Base-by-base conservation (phyloP, 768 basidiomycete species). In the Suillus cothurnatus region DNA sequence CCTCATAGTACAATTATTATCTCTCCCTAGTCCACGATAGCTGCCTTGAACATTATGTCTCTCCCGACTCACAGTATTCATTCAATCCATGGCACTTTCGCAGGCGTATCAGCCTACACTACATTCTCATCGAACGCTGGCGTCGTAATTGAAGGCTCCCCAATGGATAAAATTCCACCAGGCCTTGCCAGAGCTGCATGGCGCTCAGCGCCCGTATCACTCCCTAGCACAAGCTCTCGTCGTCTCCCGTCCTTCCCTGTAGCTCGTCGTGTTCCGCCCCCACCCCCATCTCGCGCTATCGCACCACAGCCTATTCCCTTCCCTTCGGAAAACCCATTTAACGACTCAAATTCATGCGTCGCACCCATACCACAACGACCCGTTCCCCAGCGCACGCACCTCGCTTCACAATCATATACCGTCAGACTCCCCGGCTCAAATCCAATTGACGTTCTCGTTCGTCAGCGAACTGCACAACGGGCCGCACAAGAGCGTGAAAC, bases 401-500 rank as follows among this genome's bases (percentile, higher is more conserved):
- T 76, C 2, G 73, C 76, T 0, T 76, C 75, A 19, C 71, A 74
- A 23, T 70, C 74, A 8, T 61, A 68, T 17, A 69, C 68, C 1
- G 70, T 76, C 1, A 76, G 66, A 36, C 53, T 77, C 11, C 76
- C 76, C 0, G 71, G 71, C 8, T 21, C 70, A 1, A 66, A 66
- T 1, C 66, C 71, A 32, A 36, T 76, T 2, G 74, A 76, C 9
- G 65, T 67, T 9, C 41, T 76, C 34, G 68, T 77, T 12, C 75
- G 76, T 6, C 76, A 76, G 61, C 57, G 74, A 58, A 75, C 76
- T 36, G 74, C 76, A 4, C 76, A 75, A 52, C 53, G 75, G 43
- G 66, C 66, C 68, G 76, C 70, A 58, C 73, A 72, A 73, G 79
- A 80, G 63, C 77, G 72, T 66, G 81, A 81, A 63, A 78, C 80